Evolutionary conservation across 2,329 filamentous ascomycete species (phyloP).

Genomic region (Xylariomycetidae sp.): DNA sequence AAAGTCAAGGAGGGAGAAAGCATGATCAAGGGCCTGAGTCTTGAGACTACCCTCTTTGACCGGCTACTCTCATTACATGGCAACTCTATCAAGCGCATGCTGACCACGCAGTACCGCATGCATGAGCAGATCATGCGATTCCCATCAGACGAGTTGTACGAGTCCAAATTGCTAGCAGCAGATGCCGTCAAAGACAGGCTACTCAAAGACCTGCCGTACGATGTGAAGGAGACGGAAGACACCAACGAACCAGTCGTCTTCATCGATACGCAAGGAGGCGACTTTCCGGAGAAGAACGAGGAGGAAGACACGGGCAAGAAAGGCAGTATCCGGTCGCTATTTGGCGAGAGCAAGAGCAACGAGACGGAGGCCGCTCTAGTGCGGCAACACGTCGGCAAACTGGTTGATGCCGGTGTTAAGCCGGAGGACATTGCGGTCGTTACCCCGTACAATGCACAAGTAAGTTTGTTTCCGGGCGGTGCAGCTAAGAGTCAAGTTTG

Average conservation of each 20-base stretch:
- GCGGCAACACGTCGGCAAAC: slow-evolving; percentile 64
- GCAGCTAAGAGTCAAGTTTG: too few relatives aligned
- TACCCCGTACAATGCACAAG: slow-evolving; percentile 94
- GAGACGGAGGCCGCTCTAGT: slow-evolving; percentile 84
- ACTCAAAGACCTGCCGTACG: slow-evolving; percentile 71
- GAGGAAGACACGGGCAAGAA: slow-evolving; percentile 56
- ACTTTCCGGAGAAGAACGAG: slow-evolving; percentile 78
- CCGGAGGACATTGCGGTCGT: slow-evolving; percentile 86
- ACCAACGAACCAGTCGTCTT: slow-evolving; percentile 85
- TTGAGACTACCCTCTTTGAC: slow-evolving; percentile 93
- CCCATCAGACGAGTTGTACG: slow-evolving; percentile 84
- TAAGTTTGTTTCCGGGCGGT: slow-evolving; percentile 26
- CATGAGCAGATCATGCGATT: slow-evolving; percentile 94
- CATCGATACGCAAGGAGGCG: slow-evolving; percentile 92
- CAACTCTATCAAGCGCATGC: slow-evolving; percentile 79
- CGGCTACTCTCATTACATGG: slow-evolving; percentile 79
- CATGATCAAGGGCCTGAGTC: slow-evolving; percentile 48
- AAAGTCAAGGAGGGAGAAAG: slow-evolving; percentile 29
- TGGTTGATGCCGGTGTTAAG: slow-evolving; percentile 74
- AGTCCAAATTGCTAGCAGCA: slow-evolving; percentile 71
- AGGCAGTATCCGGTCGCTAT: slow-evolving; percentile 37
- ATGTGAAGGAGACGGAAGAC: slow-evolving; percentile 74
- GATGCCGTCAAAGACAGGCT: slow-evolving; percentile 70
- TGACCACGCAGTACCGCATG: slow-evolving; percentile 98
- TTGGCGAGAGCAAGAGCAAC: slow-evolving; percentile 57